Percentiles rank a stretch among this genome's conserved stretches.
These are phyloP conservation scores for Coemansia sp. DNA, from an alignment of 192 early-diverging fungal species.

Conservation along the genomic window DNA sequence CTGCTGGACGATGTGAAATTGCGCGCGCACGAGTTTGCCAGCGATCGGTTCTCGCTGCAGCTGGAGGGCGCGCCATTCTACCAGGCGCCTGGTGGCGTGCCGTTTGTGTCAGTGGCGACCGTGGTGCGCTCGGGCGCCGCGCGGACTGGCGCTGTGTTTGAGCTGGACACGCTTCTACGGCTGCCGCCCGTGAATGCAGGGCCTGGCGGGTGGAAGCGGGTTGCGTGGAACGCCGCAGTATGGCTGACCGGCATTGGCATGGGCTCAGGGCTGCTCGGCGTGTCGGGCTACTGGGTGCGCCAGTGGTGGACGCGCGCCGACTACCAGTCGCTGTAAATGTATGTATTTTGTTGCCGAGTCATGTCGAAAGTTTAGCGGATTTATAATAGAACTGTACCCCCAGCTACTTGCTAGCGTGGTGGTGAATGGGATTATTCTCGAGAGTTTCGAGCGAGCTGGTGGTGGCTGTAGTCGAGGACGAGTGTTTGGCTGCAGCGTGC, in stretches of 20 bases:
- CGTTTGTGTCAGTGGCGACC: constrained; percentile 44
- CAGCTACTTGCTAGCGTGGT: background rate
- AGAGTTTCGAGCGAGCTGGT: background rate
- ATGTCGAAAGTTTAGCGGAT: no score
- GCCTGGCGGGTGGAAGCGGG: constrained; percentile 43
- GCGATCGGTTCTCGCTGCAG: constrained; percentile 47
- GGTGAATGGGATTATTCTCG: background rate
- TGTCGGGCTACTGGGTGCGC: constrained; percentile 48
- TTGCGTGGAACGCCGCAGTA: constrained; percentile 45
- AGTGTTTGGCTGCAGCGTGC: background rate
- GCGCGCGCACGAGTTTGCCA: constrained; percentile 43
- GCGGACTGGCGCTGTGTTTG: constrained; percentile 49
- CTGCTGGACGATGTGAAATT: constrained; percentile 36
- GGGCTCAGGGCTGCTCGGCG: constrained; percentile 38
- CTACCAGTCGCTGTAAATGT: constrained; percentile 48
- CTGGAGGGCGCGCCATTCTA: constrained; percentile 44
- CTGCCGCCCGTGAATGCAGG: constrained; percentile 29
- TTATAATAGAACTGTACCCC: no score
- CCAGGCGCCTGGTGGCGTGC: constrained; percentile 40
- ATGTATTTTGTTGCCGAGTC: background rate
- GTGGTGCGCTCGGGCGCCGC: constrained; percentile 41
- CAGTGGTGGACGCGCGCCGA: constrained; percentile 52
- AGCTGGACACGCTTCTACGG: constrained; percentile 39
- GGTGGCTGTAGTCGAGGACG: background rate
- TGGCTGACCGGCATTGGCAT: constrained; percentile 49